These are phyloP conservation scores for Betula pendula DNA, from an alignment of 306 rosid genomes.

Conservation along the genomic window DNA sequence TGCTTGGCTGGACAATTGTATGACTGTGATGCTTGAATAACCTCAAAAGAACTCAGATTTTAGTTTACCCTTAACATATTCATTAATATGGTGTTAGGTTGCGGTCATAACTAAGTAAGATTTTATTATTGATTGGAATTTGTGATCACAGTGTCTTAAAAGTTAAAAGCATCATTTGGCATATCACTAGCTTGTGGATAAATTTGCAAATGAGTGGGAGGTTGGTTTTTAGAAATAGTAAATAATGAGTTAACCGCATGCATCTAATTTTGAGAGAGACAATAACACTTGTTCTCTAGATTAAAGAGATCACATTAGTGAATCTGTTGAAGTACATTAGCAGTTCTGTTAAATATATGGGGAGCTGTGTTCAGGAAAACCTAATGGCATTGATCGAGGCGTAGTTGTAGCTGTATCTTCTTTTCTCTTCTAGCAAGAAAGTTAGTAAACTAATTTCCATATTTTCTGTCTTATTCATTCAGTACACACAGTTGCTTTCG, in stretches of 20 bases:
- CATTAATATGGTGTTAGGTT: background rate
- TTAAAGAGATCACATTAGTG: background rate
- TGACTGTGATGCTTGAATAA: background rate
- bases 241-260: background rate
- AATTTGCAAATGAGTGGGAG: too few species aligned
- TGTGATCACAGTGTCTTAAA: background rate
- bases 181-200: too few species aligned
- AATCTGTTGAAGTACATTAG: background rate
- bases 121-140: background rate
- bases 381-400: background rate
- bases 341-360: background rate
- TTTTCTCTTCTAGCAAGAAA: too few species aligned
- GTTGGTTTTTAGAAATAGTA: background rate
- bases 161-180: background rate
- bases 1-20: background rate
- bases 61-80: background rate
- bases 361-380: background rate
- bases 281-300: background rate
- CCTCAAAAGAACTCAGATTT: background rate
- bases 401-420: too few species aligned
- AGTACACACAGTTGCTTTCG: background rate
- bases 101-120: background rate
- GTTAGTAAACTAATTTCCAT: too few species aligned
- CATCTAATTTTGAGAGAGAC: background rate
- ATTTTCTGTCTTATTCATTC: background rate